phyloP scores from a whole-genome alignment of 2,329 filamentous ascomycete species.

The Colletotrichum agaves region DNA sequence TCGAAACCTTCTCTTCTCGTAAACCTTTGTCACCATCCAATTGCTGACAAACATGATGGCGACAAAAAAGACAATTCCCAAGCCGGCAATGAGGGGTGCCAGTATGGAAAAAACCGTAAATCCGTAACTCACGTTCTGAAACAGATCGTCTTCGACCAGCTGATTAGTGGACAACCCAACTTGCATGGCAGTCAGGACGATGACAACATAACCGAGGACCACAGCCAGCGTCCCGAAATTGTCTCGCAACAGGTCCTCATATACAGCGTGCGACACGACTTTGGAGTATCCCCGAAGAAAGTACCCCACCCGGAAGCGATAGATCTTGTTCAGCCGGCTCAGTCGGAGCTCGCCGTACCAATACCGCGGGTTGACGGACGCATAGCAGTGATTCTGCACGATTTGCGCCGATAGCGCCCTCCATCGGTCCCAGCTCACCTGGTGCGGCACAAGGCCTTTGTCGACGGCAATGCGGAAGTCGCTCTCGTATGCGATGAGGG shows the following conservation, averaged over 20 bases:
- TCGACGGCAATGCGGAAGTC: constrained; percentile 51
- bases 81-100: constrained; percentile 47
- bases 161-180: constrained; percentile 53
- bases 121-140: constrained; percentile 56
- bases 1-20: constrained; percentile 42
- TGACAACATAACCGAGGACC: constrained; percentile 49
- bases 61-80: constrained; percentile 41
- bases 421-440: constrained; percentile 52
- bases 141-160: constrained; percentile 48
- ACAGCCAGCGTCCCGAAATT: constrained; percentile 31
- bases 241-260: constrained; percentile 32
- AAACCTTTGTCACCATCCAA: constrained; percentile 34
- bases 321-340: constrained; percentile 54
- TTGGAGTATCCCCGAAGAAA: constrained; percentile 33
- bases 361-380: constrained; percentile 48
- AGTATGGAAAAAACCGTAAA: constrained; percentile 61
- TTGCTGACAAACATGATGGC: constrained; percentile 36
- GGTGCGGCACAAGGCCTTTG: constrained; percentile 47
- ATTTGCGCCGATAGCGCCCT: constrained; percentile 43
- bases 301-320: constrained; percentile 42
- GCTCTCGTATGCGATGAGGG: constrained; percentile 51
- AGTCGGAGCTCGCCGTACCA: constrained; percentile 54
- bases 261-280: constrained; percentile 32
- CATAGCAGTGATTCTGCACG: constrained; percentile 42
- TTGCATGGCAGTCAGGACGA: constrained; percentile 62